Evolutionary conservation across 2,329 filamentous ascomycete genomes (phyloP), one percentile per base, ranked within the genome.

Genomic region (Hysterium pulicare): DNA sequence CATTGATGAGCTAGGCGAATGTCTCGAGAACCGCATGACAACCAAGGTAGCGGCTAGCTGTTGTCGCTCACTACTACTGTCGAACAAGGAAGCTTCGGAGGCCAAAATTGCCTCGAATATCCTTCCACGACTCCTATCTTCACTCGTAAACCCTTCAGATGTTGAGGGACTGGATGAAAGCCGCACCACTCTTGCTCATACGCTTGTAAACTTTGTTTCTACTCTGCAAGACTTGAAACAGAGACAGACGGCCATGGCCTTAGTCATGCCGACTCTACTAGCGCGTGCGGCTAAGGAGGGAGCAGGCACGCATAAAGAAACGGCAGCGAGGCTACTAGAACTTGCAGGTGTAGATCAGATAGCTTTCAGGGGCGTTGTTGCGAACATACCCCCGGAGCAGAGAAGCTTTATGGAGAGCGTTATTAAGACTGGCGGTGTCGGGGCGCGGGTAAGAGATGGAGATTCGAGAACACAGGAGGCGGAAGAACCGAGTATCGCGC

Each of bases 31-130:
- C 58, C 78, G 84, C 49, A 86, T 88, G 79, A 91, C 88, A 2
- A 86, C 87, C 41, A 95, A 87, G 59, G 90, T 96, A 42, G 90
- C 93, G 1, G 86, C 89, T 47, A 90, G 89, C 59, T 98, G 93
- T 67, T 81, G 91, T 52, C 83, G 90, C 43, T 93, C 90, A 6
- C 77, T 97, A 6, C 71, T 95, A 3, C 73, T 85, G 54, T 70
- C 78, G 40, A 55, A 69, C 52, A 71, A 79, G 39, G 72, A 46
- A 2, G 42, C 55, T 16, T 40, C 61, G 1, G 60, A 66, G 52
- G 60, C 75, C 1, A 82, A 86, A 16, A 83, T 97, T 39, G 79
- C 84, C 2, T 79, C 87, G 38, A 83, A 85, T 51, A 72, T 95
- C 38, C 74, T 91, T 38, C 86, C 89, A 1, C 81, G 83, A 15